phyloP scores from a whole-genome alignment of 306 rosid species.

The Trifolium repens region DNA sequence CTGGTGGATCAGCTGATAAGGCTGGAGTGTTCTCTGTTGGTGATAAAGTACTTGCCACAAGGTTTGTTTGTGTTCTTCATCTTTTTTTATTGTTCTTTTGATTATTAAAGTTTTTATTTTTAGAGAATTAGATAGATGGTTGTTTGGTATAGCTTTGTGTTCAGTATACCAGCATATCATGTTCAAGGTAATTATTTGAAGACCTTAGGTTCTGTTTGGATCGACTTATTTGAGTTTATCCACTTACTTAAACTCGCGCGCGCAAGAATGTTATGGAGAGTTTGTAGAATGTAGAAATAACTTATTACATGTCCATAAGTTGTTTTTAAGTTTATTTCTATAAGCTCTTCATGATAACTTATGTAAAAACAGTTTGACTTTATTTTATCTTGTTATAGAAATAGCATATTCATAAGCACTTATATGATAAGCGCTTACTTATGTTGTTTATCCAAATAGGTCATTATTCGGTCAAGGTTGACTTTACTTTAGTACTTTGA shows the following conservation, averaged over 20 bases:
- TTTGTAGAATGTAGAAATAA: neutral
- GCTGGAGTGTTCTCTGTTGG: slow-evolving; percentile 79
- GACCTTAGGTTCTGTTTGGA: neutral
- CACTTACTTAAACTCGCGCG: neutral
- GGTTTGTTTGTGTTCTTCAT: slow-evolving; percentile 53
- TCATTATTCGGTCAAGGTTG: neutral
- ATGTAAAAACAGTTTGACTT: neutral
- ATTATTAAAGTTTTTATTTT: slow-evolving; percentile 12
- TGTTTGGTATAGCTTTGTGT: neutral
- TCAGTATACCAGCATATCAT: slow-evolving; percentile 13
- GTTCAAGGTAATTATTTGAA: slow-evolving; percentile 25
- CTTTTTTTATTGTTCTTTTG: neutral
- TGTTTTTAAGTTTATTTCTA: neutral
- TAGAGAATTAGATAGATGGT: slow-evolving; percentile 17
- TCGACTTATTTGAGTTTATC: neutral
- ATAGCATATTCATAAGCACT: neutral
- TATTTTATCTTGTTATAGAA: neutral
- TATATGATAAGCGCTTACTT: neutral
- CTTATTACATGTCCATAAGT: neutral
- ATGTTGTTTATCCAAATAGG: neutral
- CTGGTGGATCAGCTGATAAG: slow-evolving; percentile 85
- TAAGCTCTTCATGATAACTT: neutral
- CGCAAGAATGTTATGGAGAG: neutral
- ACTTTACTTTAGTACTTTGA: slow-evolving; percentile 9
- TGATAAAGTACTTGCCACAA: slow-evolving; percentile 93